Evolutionary conservation across 495 filamentous ascomycete species (phyloP).

Genomic region (Talaromyces thailandensis): DNA sequence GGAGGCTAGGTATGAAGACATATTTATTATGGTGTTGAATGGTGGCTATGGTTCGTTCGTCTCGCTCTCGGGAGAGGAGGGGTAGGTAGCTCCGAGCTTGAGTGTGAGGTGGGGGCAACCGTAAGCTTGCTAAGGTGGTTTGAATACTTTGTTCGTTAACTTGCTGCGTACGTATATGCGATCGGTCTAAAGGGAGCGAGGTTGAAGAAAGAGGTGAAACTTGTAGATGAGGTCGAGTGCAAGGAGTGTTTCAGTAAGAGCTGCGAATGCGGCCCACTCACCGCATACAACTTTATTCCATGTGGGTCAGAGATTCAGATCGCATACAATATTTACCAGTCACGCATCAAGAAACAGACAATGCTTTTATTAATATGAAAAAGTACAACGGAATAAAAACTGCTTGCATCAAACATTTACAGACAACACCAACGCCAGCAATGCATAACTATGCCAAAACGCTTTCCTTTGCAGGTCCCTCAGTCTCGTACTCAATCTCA

Average conservation of each 20-base stretch:
- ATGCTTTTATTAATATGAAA: not conserved
- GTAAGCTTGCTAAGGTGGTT: no score
- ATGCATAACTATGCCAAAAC: constrained; percentile 27
- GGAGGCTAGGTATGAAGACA: constrained; percentile 71
- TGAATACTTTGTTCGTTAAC: not conserved
- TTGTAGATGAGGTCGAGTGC: not conserved
- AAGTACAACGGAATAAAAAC: not conserved
- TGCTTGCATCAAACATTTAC: not conserved
- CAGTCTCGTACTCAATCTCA: constrained; percentile 67
- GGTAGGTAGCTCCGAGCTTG: not conserved
- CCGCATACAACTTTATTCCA: not conserved
- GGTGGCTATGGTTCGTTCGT: not conserved
- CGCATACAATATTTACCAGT: not conserved
- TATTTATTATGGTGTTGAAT: constrained; percentile 18
- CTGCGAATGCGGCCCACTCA: not conserved
- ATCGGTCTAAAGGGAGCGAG: not conserved
- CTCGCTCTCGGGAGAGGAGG: not conserved
- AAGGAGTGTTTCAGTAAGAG: not conserved
- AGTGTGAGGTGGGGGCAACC: not conserved
- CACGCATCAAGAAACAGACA: not conserved
- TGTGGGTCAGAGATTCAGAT: not conserved
- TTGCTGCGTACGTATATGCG: not conserved
- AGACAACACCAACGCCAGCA: constrained; percentile 24
- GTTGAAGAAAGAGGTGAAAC: not conserved
- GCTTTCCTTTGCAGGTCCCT: constrained; percentile 41